Evolutionary conservation across 768 basidiomycete species (phyloP).

Genomic region (Podaxis pistillaris): DNA sequence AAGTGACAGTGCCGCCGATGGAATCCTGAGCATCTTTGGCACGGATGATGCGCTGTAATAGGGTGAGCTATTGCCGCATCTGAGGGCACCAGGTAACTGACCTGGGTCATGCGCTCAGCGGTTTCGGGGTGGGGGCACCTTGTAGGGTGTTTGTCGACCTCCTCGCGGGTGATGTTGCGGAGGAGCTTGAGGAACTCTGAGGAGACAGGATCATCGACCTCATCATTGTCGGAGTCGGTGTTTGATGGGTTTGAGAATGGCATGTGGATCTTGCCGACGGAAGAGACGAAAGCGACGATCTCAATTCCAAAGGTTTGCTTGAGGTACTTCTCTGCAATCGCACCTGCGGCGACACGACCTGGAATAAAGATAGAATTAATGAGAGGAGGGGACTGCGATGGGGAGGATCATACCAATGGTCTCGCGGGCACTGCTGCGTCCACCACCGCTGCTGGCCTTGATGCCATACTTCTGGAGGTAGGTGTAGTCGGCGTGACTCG

Average conservation of each 20-base stretch:
- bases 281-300: slow-evolving; percentile 95
- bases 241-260: slow-evolving; percentile 50
- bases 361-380: not conserved
- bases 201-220: slow-evolving; percentile 71
- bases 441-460: slow-evolving; percentile 97
- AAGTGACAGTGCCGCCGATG: slow-evolving; percentile 97
- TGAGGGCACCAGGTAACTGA: slow-evolving; percentile 27
- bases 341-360: slow-evolving; percentile 97
- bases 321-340: slow-evolving; percentile 96
- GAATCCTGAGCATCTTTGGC: slow-evolving; percentile 92
- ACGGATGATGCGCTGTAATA: slow-evolving; percentile 81
- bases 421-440: slow-evolving; percentile 92
- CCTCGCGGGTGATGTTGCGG: slow-evolving; percentile 73
- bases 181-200: slow-evolving; percentile 83
- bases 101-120: slow-evolving; percentile 88
- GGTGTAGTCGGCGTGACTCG: slow-evolving; percentile 97
- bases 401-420: slow-evolving; percentile 70
- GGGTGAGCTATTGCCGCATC: slow-evolving; percentile 3
- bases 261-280: slow-evolving; percentile 89
- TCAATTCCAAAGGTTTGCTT: slow-evolving; percentile 85
- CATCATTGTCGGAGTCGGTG: slow-evolving; percentile 55
- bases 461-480: slow-evolving; percentile 97
- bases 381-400: not conserved
- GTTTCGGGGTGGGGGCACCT: slow-evolving; percentile 91
- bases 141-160: slow-evolving; percentile 85